phyloP scores from a whole-genome alignment of 2,329 filamentous ascomycete species.

The Botrytis aclada region DNA sequence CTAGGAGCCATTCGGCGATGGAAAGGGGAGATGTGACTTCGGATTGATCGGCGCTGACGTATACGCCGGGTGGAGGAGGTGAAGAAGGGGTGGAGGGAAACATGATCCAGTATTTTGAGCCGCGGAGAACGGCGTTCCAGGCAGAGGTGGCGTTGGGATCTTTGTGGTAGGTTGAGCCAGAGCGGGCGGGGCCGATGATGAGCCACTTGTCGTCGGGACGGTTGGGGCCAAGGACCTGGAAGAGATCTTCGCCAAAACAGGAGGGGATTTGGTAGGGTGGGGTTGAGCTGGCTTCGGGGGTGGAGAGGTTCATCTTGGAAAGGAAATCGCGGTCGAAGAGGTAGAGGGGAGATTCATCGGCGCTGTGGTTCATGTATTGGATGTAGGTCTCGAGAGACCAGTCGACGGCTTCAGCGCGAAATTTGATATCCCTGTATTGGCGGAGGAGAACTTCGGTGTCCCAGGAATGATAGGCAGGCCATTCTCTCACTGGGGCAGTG shows the following conservation, averaged over 20 bases:
- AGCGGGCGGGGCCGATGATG: conserved; percentile 82
- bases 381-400: conserved; percentile 82
- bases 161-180: conserved; percentile 94
- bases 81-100: conserved; percentile 64
- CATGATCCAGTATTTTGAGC: conserved; percentile 98
- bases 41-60: conserved; percentile 81
- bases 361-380: conserved; percentile 74
- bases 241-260: conserved; percentile 85
- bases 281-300: conserved; percentile 50
- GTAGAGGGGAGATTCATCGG: conserved; percentile 87
- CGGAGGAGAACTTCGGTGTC: conserved; percentile 62
- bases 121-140: conserved; percentile 91
- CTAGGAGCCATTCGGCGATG: conserved; percentile 94
- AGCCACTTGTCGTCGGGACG: conserved; percentile 89
- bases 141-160: conserved; percentile 71
- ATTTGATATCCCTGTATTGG: conserved; percentile 64
- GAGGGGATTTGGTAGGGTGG: conserved; percentile 70
- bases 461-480: conserved; percentile 78
- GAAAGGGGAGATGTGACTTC: conserved; percentile 92
- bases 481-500: conserved; percentile 74
- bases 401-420: conserved; percentile 90
- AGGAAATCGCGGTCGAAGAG: conserved; percentile 86
- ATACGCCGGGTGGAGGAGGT: conserved; percentile 74
- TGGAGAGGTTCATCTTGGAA: conserved; percentile 73
- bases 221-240: conserved; percentile 71